Percentiles rank a stretch among this genome's conserved stretches.
Conservation (phyloP, 164 flowering plant species). For the Pachysandra terminalis region DNA sequence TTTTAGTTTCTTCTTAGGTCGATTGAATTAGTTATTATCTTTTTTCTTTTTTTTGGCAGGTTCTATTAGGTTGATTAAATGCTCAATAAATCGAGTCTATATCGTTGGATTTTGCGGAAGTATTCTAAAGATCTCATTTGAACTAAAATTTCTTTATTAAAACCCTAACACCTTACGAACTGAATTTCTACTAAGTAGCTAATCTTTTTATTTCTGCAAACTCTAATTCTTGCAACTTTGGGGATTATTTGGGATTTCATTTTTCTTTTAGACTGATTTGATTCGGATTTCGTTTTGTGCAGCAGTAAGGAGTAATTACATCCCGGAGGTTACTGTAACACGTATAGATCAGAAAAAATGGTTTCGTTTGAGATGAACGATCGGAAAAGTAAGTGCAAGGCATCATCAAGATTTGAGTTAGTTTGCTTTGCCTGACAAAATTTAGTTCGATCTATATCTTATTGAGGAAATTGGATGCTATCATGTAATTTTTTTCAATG, state of each 20-base stretch:
- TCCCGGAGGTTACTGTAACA: background rate
- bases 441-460: too few relatives aligned
- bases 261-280: background rate
- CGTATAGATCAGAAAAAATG: background rate
- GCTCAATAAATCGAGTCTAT: too few relatives aligned
- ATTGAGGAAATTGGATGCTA: too few relatives aligned
- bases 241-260: background rate
- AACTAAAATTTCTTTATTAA: background rate
- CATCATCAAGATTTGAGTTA: background rate
- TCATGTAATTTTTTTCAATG: too few relatives aligned
- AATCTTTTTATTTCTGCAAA: background rate
- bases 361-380: constrained; percentile 16
- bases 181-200: background rate
- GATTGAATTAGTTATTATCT: background rate
- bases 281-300: constrained; percentile 5
- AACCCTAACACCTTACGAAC: background rate
- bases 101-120: background rate
- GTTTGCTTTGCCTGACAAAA: background rate
- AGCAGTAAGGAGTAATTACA: constrained; percentile 6
- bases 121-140: background rate
- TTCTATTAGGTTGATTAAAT: background rate
- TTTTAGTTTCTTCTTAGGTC: background rate
- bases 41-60: background rate
- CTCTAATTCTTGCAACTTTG: background rate
- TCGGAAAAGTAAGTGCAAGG: constrained; percentile 9